phyloP scores from a whole-genome alignment of 345 rosid species.

The Citropsis articulata region DNA sequence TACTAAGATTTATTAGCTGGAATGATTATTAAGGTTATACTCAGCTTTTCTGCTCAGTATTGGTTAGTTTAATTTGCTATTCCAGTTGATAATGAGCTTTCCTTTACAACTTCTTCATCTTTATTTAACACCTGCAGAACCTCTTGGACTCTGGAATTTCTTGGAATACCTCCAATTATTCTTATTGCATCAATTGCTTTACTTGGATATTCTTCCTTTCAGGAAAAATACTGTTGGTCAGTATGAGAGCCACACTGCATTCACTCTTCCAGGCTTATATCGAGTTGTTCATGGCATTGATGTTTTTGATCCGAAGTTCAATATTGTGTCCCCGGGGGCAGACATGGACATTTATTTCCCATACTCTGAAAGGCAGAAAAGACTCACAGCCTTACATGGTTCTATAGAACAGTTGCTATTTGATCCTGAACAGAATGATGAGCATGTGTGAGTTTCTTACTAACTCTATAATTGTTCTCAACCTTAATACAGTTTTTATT shows the following conservation, averaged over 20 bases:
- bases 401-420: conserved; percentile 76
- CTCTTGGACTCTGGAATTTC: conserved; percentile 6
- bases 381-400: conserved; percentile 83
- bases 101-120: neutral
- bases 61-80: neutral
- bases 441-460: conserved; percentile 61
- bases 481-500: neutral
- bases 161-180: neutral
- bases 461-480: neutral
- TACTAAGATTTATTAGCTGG: neutral
- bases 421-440: conserved; percentile 75
- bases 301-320: conserved; percentile 98
- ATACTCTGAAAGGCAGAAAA: conserved; percentile 48
- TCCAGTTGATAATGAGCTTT: neutral
- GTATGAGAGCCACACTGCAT: conserved; percentile 90
- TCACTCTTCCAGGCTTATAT: conserved; percentile 92
- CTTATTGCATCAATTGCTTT: conserved; percentile 10
- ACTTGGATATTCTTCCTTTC: conserved; percentile 21
- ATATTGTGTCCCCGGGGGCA: conserved; percentile 97
- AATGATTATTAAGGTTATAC: neutral
- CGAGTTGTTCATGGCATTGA: conserved; percentile 95
- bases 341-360: conserved; percentile 96
- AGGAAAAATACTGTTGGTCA: conserved; percentile 98
- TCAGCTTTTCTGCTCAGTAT: neutral
- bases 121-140: neutral